Evolutionary conservation across 495 filamentous ascomycete species (phyloP), one percentile per base, ranked within the genome.

Genomic region (Podospora fimiseda): DNA sequence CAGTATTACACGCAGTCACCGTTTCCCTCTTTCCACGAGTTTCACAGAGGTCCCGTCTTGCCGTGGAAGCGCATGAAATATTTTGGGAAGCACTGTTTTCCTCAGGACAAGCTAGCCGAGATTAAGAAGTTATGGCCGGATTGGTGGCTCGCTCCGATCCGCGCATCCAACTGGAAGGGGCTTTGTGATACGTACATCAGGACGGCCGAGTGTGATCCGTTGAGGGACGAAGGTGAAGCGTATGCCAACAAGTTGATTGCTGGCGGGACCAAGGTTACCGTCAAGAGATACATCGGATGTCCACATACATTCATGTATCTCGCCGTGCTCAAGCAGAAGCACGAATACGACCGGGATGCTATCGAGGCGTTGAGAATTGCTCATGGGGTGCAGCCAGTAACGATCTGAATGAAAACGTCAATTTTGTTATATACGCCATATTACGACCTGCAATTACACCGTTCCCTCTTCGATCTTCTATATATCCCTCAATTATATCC

Each of bases 171-270:
- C 51, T 78, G 72, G 56, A 61, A 44, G 2, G 56, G 60, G 1
- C 57, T 80, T 9, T 68, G 72, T 27, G 67, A 69, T 15, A 78
- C 76, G 0, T 72, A 74, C 24, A 67, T 80, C 19, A 66, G 72
- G 23, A 79, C 76, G 0, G 75, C 69, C 13, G 73, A 74, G 9
- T 69, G 68, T 48, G 77, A 80, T 50, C 72, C 75, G 1, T 50
- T 80, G 47, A 57, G 77, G 1, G 77, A 79, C 57, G 77, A 80
- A 59, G 77, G 76, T 0, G 76, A 78, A 60, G 73, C 73, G 0
- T 80, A 79, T 53, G 76, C 67, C 1, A 51, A 58, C 53, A 74
- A 73, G 50, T 60, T 80, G 15, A 53, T 77, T 21, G 68, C 73
- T 36, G 69, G 63, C 1, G 76, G 76, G 8, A 71, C 64, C 46